A percentile compares a stretch with the other conserved stretches of the same genome.
These are phyloP conservation scores for Solanum okadae DNA, from an alignment of 257 asterid genomes.

Conservation along the genomic window DNA sequence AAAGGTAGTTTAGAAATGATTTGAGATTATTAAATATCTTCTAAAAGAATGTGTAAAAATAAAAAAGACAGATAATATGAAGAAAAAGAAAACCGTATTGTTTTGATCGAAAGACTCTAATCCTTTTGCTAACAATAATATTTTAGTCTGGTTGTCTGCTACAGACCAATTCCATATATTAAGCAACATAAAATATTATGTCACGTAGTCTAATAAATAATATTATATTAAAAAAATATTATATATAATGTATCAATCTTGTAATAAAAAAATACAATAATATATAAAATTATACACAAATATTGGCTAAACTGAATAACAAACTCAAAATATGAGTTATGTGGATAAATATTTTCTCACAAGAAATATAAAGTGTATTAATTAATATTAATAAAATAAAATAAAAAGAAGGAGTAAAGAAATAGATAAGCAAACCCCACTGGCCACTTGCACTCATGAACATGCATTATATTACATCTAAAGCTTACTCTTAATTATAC, in stretches of 20 bases:
- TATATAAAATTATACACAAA: no score
- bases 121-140: background rate
- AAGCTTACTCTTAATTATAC: background rate
- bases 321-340: background rate
- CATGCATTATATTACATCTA: background rate
- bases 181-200: no score
- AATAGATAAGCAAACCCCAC: constrained; percentile 23
- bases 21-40: background rate
- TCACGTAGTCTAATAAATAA: background rate
- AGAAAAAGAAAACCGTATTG: background rate
- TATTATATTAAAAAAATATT: no score
- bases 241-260: background rate
- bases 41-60: background rate
- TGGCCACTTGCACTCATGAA: constrained; percentile 22
- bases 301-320: background rate
- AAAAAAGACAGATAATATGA: background rate
- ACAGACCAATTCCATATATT: background rate
- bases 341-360: background rate
- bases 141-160: background rate
- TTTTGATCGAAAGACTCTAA: background rate
- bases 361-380: background rate
- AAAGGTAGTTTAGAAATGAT: background rate
- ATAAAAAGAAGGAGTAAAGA: background rate
- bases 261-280: no score
- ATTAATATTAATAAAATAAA: background rate